Evolutionary conservation across 495 filamentous ascomycete genomes (phyloP), one percentile per base, ranked within the genome.

Genomic region (Aspergillus saccharolyticus): DNA sequence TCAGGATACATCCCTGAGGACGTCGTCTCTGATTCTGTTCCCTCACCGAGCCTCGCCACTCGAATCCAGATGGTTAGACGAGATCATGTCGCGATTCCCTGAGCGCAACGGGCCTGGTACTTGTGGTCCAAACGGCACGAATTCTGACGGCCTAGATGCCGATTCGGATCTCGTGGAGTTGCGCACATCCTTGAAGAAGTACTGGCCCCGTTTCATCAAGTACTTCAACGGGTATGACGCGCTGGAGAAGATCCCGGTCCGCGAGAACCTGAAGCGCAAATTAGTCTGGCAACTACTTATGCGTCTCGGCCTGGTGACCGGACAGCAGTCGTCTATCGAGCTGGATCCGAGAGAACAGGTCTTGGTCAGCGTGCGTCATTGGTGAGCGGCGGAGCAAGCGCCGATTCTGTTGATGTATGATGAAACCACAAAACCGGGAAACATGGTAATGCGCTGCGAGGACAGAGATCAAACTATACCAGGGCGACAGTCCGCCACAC

Each of bases 221-320:
- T 95, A 96, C 70, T 89, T 97, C 60, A 92, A 97, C 71, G 94
- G 94, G 1, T 77, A 79, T 45, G 84, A 89, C 68, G 90, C 93
- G 5, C 72, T 98, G 42, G 94, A 98, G 75, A 87, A 92, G 68
- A 89, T 97, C 64, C 79, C 84, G 0, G 79, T 91, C 12, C 78
- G 84, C 39, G 91, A 97, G 74, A 85, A 84, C 10, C 77, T 96
- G 73, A 95, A 92, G 75, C 77, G 91, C 45, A 95, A 92, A 73
- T 82, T 85, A 57, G 86, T 89, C 15, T 89, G 85, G 81, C 82
- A 79, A 58, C 70, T 93, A n/a, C 70, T 79, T 8, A 70, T 62
- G 55, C 74, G 75, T 2, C 44, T 77, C 20, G 75, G 75, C 15
- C 47, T 73, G 16, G 56, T 65, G 24, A 70, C 66, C 6, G 70